Conservation (phyloP, 192 early-diverging fungal genomes). For the Rhizoclosmatium globosum region DNA sequence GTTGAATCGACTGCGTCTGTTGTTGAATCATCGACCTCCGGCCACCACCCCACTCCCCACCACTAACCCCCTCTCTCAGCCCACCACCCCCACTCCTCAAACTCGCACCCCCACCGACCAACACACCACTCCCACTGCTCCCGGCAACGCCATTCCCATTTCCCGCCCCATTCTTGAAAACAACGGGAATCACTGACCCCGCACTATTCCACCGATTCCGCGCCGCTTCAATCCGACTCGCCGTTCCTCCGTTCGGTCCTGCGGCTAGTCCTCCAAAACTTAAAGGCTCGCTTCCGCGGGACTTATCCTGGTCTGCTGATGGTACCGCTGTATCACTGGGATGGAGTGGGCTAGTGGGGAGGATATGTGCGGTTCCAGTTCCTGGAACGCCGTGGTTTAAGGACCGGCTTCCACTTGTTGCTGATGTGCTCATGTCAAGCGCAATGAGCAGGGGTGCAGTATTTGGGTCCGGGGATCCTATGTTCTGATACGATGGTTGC, state of each 20-base stretch:
- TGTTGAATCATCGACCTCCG: not conserved
- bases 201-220: slow-evolving; percentile 28
- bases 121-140: not conserved
- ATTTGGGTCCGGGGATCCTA: not conserved
- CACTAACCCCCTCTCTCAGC: not conserved
- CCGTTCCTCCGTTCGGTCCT: not conserved
- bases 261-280: not conserved
- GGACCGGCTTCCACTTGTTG: slow-evolving; percentile 22
- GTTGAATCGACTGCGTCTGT: not conserved
- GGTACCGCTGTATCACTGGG: no score
- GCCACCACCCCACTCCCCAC: not conserved
- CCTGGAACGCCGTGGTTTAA: not conserved
- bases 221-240: slow-evolving; percentile 19
- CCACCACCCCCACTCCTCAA: not conserved
- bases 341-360: no score
- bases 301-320: no score
- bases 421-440: slow-evolving; percentile 22
- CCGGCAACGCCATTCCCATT: not conserved
- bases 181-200: slow-evolving; percentile 10
- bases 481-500: not conserved
- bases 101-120: not conserved
- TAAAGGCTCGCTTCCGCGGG: no score
- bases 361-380: not conserved
- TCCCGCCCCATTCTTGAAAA: not conserved
- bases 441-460: not conserved